Percentiles rank a stretch among this genome's conserved stretches.
Conservation (phyloP, 192 early-diverging fungal species). For the Tieghemiomyces parasiticus region DNA sequence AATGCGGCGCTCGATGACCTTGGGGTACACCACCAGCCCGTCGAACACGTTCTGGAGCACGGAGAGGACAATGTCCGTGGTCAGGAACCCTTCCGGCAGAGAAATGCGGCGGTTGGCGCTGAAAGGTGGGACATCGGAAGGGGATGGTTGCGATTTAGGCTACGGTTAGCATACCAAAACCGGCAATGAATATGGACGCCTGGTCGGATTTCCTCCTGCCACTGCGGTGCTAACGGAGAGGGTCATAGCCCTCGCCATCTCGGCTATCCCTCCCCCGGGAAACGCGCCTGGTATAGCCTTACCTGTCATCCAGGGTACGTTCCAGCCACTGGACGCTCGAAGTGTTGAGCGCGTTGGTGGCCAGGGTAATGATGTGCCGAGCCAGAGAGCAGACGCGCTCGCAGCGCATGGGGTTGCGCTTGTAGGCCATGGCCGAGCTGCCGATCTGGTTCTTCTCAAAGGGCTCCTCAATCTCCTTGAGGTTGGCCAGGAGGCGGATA, state of each 20-base stretch:
- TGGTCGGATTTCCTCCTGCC: too few species aligned
- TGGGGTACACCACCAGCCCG: constrained; percentile 93
- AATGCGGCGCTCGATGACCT: constrained; percentile 84
- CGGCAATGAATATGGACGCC: too few species aligned
- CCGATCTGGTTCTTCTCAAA: constrained; percentile 99
- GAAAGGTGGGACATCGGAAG: too few species aligned
- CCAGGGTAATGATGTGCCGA: constrained; percentile 86
- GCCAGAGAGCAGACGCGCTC: constrained; percentile 93
- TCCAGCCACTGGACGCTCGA: constrained; percentile 94
- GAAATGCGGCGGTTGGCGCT: constrained; percentile 91
- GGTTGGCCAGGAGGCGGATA: constrained; percentile 83
- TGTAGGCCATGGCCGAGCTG: constrained; percentile 98
- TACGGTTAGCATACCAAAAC: too few species aligned
- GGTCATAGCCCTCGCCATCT: too few species aligned
- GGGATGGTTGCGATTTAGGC: too few species aligned
- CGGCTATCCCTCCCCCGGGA: too few species aligned
- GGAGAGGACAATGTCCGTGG: constrained; percentile 90
- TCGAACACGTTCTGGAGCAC: constrained; percentile 93
- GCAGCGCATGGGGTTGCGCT: constrained; percentile 98
- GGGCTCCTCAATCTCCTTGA: constrained; percentile 98
- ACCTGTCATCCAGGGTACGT: constrained; percentile 95
- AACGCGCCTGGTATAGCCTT: too few species aligned
- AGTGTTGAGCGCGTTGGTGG: constrained; percentile 75
- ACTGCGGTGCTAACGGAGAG: too few species aligned
- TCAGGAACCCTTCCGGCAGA: constrained; percentile 93